Evolutionary conservation across 345 rosid species (phyloP).

Genomic region (Citrus hindsii): DNA sequence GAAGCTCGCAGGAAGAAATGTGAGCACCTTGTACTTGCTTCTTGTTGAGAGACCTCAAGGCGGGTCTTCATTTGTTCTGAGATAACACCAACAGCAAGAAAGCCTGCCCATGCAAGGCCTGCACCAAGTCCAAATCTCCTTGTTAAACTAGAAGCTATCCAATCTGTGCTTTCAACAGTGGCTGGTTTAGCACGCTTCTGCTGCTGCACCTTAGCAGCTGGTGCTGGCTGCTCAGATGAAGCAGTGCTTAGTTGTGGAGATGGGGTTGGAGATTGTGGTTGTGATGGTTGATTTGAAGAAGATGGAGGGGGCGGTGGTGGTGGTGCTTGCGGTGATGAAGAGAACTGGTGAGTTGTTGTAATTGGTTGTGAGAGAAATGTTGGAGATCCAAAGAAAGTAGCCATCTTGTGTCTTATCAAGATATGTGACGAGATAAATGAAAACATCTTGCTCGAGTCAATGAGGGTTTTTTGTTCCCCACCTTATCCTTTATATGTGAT

Average conservation of each 20-base stretch:
- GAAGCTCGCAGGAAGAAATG: no score
- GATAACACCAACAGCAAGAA: conserved; percentile 74
- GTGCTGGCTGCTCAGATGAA: conserved; percentile 35
- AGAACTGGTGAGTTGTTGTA: conserved; percentile 22
- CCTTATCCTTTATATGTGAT: not conserved
- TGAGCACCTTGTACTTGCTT: conserved; percentile 70
- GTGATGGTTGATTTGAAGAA: conserved; percentile 34
- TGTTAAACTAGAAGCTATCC: conserved; percentile 86
- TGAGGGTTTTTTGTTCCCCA: conserved; percentile 6
- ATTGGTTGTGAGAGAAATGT: conserved; percentile 37
- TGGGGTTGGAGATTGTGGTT: conserved; percentile 24
- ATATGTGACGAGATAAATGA: not conserved
- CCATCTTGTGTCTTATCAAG: conserved; percentile 21
- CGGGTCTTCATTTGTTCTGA: conserved; percentile 93
- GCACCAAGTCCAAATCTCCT: conserved; percentile 90
- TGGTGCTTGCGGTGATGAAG: conserved; percentile 25
- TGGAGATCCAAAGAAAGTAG: conserved; percentile 38
- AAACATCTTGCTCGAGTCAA: not conserved
- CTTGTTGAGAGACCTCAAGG: conserved; percentile 69
- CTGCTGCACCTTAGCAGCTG: conserved; percentile 31
- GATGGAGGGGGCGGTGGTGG: conserved; percentile 31
- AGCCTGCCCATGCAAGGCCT: conserved; percentile 85
- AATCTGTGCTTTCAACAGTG: conserved; percentile 63
- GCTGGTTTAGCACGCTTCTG: conserved; percentile 32
- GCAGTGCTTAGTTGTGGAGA: conserved; percentile 26